A percentile compares a stretch with the other conserved stretches of the same genome.
Evolutionary conservation across 2,329 filamentous ascomycete genomes (phyloP).

Genomic region (Exserohilum turcica): DNA sequence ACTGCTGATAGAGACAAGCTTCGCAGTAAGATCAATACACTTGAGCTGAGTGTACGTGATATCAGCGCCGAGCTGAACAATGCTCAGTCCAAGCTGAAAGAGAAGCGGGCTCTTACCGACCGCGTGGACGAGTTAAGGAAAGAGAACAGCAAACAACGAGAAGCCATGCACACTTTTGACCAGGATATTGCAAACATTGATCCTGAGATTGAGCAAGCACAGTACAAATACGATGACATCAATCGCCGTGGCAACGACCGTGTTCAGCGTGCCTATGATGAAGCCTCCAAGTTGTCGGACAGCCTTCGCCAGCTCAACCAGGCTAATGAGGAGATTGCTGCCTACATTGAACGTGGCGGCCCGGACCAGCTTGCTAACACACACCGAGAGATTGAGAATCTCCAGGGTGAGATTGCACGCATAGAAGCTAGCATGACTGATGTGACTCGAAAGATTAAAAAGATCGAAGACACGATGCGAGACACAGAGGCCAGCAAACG

Average conservation of each 20-base stretch:
- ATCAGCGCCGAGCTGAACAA: constrained; percentile 72
- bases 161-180: constrained; percentile 71
- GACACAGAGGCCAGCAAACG: constrained; percentile 83
- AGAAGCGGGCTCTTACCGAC: constrained; percentile 71
- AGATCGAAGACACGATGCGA: constrained; percentile 74
- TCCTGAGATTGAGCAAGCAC: constrained; percentile 76
- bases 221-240: constrained; percentile 76
- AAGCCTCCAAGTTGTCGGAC: constrained; percentile 72
- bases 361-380: constrained; percentile 71
- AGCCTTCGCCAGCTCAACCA: constrained; percentile 78
- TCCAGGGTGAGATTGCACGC: constrained; percentile 69
- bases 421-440: constrained; percentile 71
- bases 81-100: constrained; percentile 76
- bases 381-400: constrained; percentile 68
- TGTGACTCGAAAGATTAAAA: constrained; percentile 73
- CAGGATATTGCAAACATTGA: constrained; percentile 73
- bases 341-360: constrained; percentile 78
- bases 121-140: constrained; percentile 77
- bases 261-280: constrained; percentile 73
- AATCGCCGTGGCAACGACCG: constrained; percentile 71
- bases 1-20: constrained; percentile 72
- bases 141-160: constrained; percentile 70
- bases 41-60: constrained; percentile 81
- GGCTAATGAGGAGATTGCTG: constrained; percentile 76
- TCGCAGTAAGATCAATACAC: constrained; percentile 67